phyloP scores from a whole-genome alignment of 2,329 filamentous ascomycete species.

The Fusarium virguliforme region DNA sequence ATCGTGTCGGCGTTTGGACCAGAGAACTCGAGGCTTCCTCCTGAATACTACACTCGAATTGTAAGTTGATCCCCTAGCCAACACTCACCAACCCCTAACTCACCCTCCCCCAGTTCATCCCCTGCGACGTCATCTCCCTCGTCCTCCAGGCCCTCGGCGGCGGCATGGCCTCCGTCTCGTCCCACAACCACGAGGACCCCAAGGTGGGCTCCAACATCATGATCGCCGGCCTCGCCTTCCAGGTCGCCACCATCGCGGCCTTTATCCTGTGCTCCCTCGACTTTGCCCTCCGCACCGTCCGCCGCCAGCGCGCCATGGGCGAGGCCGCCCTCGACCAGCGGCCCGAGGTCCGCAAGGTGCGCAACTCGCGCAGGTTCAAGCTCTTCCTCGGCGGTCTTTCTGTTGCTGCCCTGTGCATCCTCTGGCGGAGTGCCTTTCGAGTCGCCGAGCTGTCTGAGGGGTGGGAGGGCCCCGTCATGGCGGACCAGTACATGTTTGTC shows the following conservation, averaged over 20 bases:
- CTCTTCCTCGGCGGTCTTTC: constrained; percentile 70
- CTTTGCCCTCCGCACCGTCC: constrained; percentile 64
- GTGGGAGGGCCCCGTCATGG: constrained; percentile 73
- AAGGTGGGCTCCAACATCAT: constrained; percentile 72
- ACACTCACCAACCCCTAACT: neutral
- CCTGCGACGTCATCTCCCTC: constrained; percentile 74
- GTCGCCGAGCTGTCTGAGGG: constrained; percentile 77
- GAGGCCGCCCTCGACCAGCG: constrained; percentile 58
- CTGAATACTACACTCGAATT: constrained; percentile 65
- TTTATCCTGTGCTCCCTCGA: constrained; percentile 69
- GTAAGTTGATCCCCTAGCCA: constrained; percentile 52
- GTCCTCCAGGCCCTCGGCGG: constrained; percentile 74
- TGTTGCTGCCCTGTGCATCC: constrained; percentile 74
- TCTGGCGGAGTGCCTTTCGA: constrained; percentile 76
- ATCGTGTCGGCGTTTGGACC: constrained; percentile 66
- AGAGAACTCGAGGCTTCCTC: constrained; percentile 65
- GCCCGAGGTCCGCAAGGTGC: constrained; percentile 56
- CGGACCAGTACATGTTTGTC: constrained; percentile 69
- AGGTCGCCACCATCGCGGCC: constrained; percentile 70
- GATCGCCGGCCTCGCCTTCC: constrained; percentile 75
- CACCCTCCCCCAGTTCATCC: constrained; percentile 66
- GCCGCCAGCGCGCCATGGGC: constrained; percentile 56
- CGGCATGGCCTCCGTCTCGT: constrained; percentile 65
- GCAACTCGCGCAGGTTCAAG: constrained; percentile 64
- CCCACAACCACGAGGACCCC: constrained; percentile 55